Base-by-base conservation (phyloP, 2,329 filamentous ascomycete species). In the Zalaria obscura region DNA sequence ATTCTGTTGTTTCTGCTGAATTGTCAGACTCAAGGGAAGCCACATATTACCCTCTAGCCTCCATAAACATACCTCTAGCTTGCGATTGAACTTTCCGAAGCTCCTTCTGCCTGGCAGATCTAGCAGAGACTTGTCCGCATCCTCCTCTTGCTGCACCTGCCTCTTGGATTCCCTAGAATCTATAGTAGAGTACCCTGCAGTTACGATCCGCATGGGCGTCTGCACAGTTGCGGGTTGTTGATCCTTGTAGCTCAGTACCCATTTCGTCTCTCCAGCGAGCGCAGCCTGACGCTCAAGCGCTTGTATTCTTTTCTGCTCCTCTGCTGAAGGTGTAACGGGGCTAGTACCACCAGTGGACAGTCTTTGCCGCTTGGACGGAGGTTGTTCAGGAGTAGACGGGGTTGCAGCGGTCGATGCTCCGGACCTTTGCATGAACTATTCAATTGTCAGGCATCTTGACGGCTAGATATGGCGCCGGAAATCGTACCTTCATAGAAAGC, bases 241-340 rank as follows among this genome's bases (percentile, higher is more conserved):
- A 40, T 69, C 61, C 38, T 66, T 64, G 40, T 75, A 69, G 46
- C 76, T 77, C 42, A 88, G 63, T 11, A 83, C 79, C 83, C 83
- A 89, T 56, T 79, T 78, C 11, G 80, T 80, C 57, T 88, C 83
- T 40, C 78, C 76, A 35, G 73, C 63, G 47, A 75, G 70, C 11
- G 72, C 69, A 5, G 76, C 75, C 46, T 77, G 75, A 50, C 71
- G 72, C 45, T 78, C 73, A 8, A 84, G 45, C 9, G 60, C 63
- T 40, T 61, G 57, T 18, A 39, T 41, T 5, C 76, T 72, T 52
- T 77, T 80, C 39, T 70, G 69, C 57, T 86, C 81, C 52, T 83
- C 78, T 29, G 75, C 73, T 5, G 35, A n/a, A 11, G 36, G 36
- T 25, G 36, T 38, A 9, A 11, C 36, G 5, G 36, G 36, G 25